Percentiles rank a stretch among this genome's conserved stretches.
These are phyloP conservation scores for Acanthamoeba polyphaga DNA, from an alignment of 208 protist species.

Conservation along the genomic window DNA sequence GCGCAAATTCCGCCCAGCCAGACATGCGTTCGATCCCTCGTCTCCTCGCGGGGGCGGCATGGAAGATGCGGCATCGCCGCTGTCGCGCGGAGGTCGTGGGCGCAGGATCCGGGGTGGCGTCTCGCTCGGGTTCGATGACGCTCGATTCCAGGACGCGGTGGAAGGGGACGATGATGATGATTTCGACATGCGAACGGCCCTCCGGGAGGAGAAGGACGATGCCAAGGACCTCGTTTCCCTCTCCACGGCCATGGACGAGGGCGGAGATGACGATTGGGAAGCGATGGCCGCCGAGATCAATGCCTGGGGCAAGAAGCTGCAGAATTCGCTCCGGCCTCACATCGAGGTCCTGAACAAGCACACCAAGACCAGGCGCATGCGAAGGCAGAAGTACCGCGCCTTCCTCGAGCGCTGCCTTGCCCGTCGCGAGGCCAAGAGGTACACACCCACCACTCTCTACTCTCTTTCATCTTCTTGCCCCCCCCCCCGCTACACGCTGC, in stretches of 20 bases:
- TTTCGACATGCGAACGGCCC: background rate
- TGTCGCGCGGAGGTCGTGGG: no score
- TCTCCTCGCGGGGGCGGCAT: background rate
- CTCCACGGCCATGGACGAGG: background rate
- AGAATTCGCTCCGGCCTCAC: background rate
- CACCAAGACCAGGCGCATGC: background rate
- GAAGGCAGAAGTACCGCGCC: slow-evolving; percentile 17
- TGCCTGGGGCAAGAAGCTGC: background rate
- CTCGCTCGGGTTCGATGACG: no score
- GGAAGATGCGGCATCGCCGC: background rate
- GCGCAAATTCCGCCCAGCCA: background rate
- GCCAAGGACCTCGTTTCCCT: background rate
- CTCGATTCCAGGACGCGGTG: no score
- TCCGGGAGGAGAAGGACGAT: background rate
- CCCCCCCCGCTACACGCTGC: background rate
- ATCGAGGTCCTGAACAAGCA: background rate
- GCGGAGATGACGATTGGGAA: slow-evolving; percentile 18
- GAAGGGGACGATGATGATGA: background rate
- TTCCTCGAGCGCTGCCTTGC: slow-evolving; percentile 12
- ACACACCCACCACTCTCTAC: background rate
- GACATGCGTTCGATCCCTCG: background rate
- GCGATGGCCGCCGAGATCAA: slow-evolving; percentile 20
- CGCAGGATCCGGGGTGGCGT: no score
- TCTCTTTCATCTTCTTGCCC: background rate
- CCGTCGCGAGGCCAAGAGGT: background rate